Evolutionary conservation across 768 basidiomycete species (phyloP).

Genomic region (Agaricus sinodeliciosus): DNA sequence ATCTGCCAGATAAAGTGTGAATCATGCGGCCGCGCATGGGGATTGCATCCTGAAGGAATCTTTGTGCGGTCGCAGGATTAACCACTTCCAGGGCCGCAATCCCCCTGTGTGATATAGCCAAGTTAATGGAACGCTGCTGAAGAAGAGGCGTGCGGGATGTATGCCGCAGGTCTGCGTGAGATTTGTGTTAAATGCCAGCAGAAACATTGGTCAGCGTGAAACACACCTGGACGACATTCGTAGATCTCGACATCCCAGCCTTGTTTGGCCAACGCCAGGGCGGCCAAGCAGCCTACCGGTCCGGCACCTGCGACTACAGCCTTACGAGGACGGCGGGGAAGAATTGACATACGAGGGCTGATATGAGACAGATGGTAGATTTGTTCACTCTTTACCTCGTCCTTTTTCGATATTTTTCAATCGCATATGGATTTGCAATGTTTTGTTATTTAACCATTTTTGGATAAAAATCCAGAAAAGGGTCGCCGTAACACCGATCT

Average conservation of each 20-base stretch:
- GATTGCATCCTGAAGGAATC: slow-evolving; percentile 74
- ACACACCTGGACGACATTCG: slow-evolving; percentile 71
- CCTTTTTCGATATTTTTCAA: no score
- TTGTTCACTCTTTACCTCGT: neutral
- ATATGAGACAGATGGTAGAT: slow-evolving; percentile 7
- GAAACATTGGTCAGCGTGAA: slow-evolving; percentile 5
- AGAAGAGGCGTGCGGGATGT: slow-evolving; percentile 57
- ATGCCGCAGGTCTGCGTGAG: slow-evolving; percentile 60
- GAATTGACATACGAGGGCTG: slow-evolving; percentile 11
- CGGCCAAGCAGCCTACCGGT: slow-evolving; percentile 90
- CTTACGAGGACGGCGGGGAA: slow-evolving; percentile 24
- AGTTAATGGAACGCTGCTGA: slow-evolving; percentile 88
- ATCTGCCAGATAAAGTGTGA: slow-evolving; percentile 64
- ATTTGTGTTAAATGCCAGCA: slow-evolving; percentile 5
- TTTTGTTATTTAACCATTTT: slow-evolving; percentile 4
- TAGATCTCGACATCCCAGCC: slow-evolving; percentile 83
- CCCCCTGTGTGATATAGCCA: slow-evolving; percentile 92
- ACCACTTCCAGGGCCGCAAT: slow-evolving; percentile 82
- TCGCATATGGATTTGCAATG: neutral
- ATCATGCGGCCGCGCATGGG: slow-evolving; percentile 97
- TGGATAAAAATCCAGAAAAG: slow-evolving; percentile 1
- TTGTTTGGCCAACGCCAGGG: slow-evolving; percentile 75
- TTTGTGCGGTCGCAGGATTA: slow-evolving; percentile 59
- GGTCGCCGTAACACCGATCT: neutral
- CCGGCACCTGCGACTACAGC: slow-evolving; percentile 82